phyloP scores from a whole-genome alignment of 345 rosid species.

The Alliaria petiolata region DNA sequence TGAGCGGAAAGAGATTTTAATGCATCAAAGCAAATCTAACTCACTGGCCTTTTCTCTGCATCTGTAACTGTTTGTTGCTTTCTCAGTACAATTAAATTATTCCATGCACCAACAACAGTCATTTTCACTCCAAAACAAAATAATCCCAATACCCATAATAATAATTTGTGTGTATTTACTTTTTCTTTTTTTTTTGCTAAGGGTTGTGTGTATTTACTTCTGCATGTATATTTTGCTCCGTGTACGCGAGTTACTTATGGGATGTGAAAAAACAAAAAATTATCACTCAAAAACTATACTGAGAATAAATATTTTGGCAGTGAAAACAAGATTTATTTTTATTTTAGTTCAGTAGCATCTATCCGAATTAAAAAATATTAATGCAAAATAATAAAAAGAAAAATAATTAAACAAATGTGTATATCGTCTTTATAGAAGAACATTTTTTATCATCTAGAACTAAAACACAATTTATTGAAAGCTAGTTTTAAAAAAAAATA shows the following conservation, averaged over 20 bases:
- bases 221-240: neutral
- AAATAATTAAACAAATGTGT: neutral
- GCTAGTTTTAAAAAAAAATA: neutral
- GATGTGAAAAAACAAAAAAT: no score
- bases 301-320: neutral
- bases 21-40: slow-evolving; percentile 12
- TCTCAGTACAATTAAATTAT: neutral
- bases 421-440: neutral
- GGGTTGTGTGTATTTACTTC: no score
- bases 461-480: neutral
- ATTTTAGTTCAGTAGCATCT: no score
- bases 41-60: slow-evolving; percentile 8
- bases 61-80: slow-evolving; percentile 1
- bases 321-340: no score
- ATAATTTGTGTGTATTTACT: neutral
- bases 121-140: neutral
- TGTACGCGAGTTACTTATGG: no score
- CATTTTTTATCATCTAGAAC: no score
- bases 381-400: neutral
- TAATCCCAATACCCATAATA: neutral
- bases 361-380: no score
- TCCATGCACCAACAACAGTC: slow-evolving; percentile 1
- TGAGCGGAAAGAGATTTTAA: slow-evolving; percentile 11
- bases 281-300: neutral
- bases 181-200: no score